Evolutionary conservation across 225 moss, liverwort and hornwort species (phyloP), one percentile per base, ranked within the genome.

Genomic region (Sphagnum tenellum): DNA sequence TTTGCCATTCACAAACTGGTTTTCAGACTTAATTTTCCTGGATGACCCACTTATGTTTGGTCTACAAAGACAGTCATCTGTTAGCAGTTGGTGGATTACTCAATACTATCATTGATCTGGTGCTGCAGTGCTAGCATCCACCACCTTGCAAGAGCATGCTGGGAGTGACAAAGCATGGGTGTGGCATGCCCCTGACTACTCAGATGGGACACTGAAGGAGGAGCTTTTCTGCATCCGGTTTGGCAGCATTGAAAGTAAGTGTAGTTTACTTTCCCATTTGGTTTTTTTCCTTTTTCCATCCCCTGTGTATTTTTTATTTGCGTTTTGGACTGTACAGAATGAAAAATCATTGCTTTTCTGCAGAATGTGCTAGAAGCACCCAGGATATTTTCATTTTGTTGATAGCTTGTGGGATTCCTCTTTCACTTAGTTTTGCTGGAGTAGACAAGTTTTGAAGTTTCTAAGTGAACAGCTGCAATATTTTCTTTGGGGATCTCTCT

Each of bases 81-180:
- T 0, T 29, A 29, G 29, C 29, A 29, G 29, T 29, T 29, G 29
- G 1, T 29, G 29, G 29, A 29, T 29, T 29, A 29, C 29, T 29
- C 29, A 29, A 29, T 29, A 29, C 29, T 29, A 29, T 29, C 29
- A 29, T 29, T 29, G 29, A 29, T 29, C 29, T 29, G 29, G 29
- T 29, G 29, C 58, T 72, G 68, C 90, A 90, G 89, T 94, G 4
- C 71, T 77, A 11, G 75, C 94, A 50, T 71, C 89, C 4, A 89
- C 89, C n/a, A 81, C 79, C 51, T 67, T 94, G 79, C 94, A 94
- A 82, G 95, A 96, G 71, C 95, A 96, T 45, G 95, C 85, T 6
- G 95, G 95, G 10, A 96, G 95, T 64, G 95, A 96, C 53, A 96
- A 96, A 69, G 75, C 92, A 29, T 96, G 89, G 95, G 88, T 96